Percentiles rank a stretch among this genome's conserved stretches.
These are phyloP conservation scores for Phytopythium chamaehyphon DNA, from an alignment of 352 stramenopile species.

Conservation along the genomic window DNA sequence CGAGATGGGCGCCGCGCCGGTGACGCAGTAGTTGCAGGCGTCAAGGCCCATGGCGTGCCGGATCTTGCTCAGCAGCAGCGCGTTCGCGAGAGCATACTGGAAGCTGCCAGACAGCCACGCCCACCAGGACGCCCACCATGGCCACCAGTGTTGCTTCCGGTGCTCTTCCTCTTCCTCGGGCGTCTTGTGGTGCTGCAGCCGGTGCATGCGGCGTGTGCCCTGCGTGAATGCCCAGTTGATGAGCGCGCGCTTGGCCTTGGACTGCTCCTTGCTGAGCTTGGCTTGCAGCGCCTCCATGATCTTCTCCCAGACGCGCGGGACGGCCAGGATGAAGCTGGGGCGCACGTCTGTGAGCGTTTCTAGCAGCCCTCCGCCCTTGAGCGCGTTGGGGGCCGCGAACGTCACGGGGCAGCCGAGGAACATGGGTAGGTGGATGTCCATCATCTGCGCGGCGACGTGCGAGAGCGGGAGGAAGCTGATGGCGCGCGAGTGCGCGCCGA, in stretches of 20 bases:
- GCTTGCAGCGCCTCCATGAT: conserved; percentile 59
- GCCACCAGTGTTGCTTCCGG: background rate
- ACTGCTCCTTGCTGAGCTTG: conserved; percentile 6
- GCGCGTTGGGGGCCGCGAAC: conserved; percentile 56
- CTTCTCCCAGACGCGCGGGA: conserved; percentile 78
- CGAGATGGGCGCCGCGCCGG: conserved; percentile 60
- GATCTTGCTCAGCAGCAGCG: conserved; percentile 65
- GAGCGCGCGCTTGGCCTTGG: conserved; percentile 70
- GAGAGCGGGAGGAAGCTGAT: conserved; percentile 70
- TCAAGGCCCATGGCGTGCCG: conserved; percentile 68
- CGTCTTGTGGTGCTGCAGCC: conserved; percentile 18
- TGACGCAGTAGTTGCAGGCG: conserved; percentile 69
- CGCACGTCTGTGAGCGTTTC: conserved; percentile 45
- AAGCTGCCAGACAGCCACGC: conserved; percentile 46
- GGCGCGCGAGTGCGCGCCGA: conserved; percentile 30
- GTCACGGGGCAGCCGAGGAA: conserved; percentile 39
- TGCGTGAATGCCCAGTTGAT: conserved; percentile 69
- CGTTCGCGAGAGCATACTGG: conserved; percentile 61
- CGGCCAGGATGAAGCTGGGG: conserved; percentile 60
- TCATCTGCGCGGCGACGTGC: conserved; percentile 60
- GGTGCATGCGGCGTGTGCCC: conserved; percentile 11
- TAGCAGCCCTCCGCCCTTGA: conserved; percentile 56
- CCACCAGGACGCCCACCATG: conserved; percentile 9
- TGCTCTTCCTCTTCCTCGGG: background rate
- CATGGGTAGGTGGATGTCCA: conserved; percentile 65